These are phyloP conservation scores for Trebouxia sp. DNA, from an alignment of 139 green algal genomes.

Conservation along the genomic window DNA sequence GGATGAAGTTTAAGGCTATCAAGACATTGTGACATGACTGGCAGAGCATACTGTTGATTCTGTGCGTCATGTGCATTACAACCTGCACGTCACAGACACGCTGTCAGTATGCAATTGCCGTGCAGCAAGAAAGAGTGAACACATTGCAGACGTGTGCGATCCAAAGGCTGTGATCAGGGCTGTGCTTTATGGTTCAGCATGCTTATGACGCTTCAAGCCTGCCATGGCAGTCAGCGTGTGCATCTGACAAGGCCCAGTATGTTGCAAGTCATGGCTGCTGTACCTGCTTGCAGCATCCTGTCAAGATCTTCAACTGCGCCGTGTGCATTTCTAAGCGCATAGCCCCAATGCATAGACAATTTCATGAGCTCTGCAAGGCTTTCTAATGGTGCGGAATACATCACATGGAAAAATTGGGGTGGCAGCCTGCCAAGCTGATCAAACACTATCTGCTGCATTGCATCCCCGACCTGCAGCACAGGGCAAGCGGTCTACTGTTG, in stretches of 20 bases:
- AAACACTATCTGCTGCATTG: constrained; percentile 80
- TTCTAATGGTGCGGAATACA: constrained; percentile 68
- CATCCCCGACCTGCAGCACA: constrained; percentile 63
- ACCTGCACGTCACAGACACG: neutral
- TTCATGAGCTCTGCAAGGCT: constrained; percentile 89
- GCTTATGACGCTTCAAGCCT: neutral
- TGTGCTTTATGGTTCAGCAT: neutral
- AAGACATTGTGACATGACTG: constrained; percentile 16
- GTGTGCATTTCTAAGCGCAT: constrained; percentile 83
- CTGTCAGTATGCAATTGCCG: neutral
- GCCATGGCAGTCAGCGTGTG: neutral
- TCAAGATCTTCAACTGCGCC: constrained; percentile 70
- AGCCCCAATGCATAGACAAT: constrained; percentile 83
- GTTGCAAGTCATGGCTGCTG: neutral
- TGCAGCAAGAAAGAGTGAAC: neutral
- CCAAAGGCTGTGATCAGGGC: neutral
- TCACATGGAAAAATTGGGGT: constrained; percentile 82
- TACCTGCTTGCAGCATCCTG: constrained; percentile 16
- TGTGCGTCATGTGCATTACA: neutral
- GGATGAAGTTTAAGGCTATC: constrained; percentile 52
- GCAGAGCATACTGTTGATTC: neutral
- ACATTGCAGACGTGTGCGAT: neutral
- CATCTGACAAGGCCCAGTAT: neutral
- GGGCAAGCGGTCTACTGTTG: too few relatives aligned
- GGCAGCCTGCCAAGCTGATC: constrained; percentile 85